A percentile compares a stretch with the other conserved stretches of the same genome.
phyloP scores from a whole-genome alignment of 2,329 filamentous ascomycete genomes.

The Colletotrichum aenigma region DNA sequence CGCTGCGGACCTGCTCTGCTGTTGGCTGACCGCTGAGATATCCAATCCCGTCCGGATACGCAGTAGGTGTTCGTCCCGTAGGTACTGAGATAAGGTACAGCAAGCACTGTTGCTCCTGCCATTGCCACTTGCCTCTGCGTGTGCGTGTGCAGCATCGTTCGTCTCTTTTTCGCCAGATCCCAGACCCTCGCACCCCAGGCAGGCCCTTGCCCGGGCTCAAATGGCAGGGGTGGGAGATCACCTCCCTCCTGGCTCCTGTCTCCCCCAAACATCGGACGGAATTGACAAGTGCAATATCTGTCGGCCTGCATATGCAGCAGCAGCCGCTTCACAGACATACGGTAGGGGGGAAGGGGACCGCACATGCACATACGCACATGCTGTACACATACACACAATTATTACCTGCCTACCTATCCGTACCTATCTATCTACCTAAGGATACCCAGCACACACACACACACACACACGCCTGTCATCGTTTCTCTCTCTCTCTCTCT shows the following conservation, averaged over 20 bases:
- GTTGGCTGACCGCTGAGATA: too few relatives aligned
- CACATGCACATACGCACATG: neutral
- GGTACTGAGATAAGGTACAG: neutral
- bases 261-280: constrained; percentile 4
- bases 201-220: neutral
- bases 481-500: neutral
- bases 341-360: neutral
- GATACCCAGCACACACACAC: neutral
- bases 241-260: neutral
- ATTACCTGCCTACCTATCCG: neutral
- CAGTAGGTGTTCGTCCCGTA: neutral
- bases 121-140: neutral
- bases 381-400: neutral
- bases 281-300: constrained; percentile 3
- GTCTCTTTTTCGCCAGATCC: neutral
- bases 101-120: neutral
- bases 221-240: neutral
- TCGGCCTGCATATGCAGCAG: neutral
- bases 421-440: neutral
- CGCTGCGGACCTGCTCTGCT: too few relatives aligned
- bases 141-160: neutral
- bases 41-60: too few relatives aligned
- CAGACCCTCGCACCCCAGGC: neutral
- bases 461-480: neutral
- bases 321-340: neutral